Conservation (phyloP, 805 yeast species). For the Candida oleophila region DNA sequence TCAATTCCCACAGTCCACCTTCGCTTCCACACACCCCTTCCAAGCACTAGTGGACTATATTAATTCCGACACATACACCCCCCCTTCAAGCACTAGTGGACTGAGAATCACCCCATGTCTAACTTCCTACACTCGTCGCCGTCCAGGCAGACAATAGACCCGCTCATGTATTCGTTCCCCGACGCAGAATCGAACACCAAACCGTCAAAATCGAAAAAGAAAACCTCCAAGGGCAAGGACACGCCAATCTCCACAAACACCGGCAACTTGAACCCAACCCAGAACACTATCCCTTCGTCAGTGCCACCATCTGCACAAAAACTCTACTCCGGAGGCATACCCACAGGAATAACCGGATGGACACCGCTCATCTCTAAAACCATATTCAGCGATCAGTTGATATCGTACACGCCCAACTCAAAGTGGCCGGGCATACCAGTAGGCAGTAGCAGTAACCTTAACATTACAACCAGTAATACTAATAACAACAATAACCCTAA, state of each 20-base stretch:
- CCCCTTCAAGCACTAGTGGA: too few relatives aligned
- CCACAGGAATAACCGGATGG: constrained; percentile 35
- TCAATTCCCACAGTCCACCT: too few relatives aligned
- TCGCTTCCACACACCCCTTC: too few relatives aligned
- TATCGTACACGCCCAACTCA: constrained; percentile 34
- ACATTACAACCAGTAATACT: not conserved
- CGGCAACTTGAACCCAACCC: not conserved
- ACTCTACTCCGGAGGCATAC: constrained; percentile 9
- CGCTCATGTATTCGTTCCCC: constrained; percentile 23
- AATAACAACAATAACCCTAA: constrained; percentile 4
- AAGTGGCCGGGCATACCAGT: constrained; percentile 12
- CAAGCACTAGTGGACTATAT: too few relatives aligned
- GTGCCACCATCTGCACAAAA: constrained; percentile 20
- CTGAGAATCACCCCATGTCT: too few relatives aligned
- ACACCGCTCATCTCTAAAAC: constrained; percentile 43
- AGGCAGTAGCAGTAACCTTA: not conserved
- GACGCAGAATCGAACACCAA: not conserved
- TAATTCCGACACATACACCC: too few relatives aligned
- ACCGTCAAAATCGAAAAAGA: constrained; percentile 1
- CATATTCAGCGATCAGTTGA: constrained; percentile 31
- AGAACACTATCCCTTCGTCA: not conserved
- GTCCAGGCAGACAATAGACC: constrained; percentile 31
- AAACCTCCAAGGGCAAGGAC: constrained; percentile 5
- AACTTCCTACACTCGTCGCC: constrained; percentile 37
- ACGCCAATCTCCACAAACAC: not conserved